These are phyloP conservation scores for Mycothermus thermophilus DNA, from an alignment of 495 filamentous ascomycete species.

Conservation along the genomic window DNA sequence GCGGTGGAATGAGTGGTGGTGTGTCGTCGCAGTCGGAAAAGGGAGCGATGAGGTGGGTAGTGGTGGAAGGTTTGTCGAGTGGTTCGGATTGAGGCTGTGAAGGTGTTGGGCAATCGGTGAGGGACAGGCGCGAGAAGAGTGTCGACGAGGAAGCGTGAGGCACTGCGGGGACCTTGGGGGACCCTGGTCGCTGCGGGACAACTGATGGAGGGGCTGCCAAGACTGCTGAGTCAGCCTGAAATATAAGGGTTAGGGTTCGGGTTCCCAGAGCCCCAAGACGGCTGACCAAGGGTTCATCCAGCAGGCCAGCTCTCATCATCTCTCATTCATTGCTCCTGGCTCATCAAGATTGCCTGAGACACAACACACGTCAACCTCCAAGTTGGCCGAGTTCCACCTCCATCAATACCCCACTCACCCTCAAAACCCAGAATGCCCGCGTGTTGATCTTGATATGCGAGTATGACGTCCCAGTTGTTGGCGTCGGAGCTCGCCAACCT, in stretches of 20 bases:
- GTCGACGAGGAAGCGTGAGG: too few species aligned
- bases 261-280: too few species aligned
- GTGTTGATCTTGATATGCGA: too few species aligned
- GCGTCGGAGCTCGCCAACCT: conserved; percentile 80
- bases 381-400: too few species aligned
- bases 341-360: too few species aligned
- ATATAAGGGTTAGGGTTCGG: too few species aligned
- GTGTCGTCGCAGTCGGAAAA: background rate
- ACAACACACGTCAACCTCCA: too few species aligned
- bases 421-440: too few species aligned
- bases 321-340: too few species aligned
- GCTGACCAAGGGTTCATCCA: too few species aligned
- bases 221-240: conserved; percentile 13
- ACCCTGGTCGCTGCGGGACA: background rate
- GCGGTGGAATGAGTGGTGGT: background rate
- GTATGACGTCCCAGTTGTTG: conserved; percentile 88
- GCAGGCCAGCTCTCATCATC: too few species aligned
- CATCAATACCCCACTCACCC: too few species aligned
- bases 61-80: background rate
- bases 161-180: conserved; percentile 8
- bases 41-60: background rate
- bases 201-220: conserved; percentile 7
- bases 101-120: background rate
- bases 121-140: background rate
- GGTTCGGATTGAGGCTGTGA: background rate